Evolutionary conservation across 2,329 filamentous ascomycete genomes (phyloP), one percentile per base, ranked within the genome.

Genomic region (Fusarium tricinctum): DNA sequence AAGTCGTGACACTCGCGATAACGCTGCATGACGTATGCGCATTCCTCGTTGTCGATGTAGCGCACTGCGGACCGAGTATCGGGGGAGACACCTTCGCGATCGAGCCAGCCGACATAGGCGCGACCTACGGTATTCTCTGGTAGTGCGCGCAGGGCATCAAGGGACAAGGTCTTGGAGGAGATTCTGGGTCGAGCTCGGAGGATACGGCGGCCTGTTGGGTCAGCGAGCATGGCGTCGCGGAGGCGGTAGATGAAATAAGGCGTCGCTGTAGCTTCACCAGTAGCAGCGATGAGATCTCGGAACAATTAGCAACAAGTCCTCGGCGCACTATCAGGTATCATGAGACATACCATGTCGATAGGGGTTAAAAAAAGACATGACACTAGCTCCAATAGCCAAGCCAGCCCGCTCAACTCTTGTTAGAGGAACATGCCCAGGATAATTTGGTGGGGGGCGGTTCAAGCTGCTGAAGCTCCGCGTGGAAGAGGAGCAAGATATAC

Each of bases 1-100:
- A 99, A 97, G 78, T 99, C 96, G 79, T 99, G 96, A 71, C 92
- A 97, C 81, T 99, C 96, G 66, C 96, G 90, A 80, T 99, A 99
- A 54, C 96, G 89, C 83, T 98, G 96, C 92, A 99, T 97, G 19
- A 98, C 96, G 82, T 98, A 99, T 35, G 96, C 96, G 78, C 94
- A 97, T 81, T 99, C 96, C 73, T 92, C 90, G 76, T 98, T 91
- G 79, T 98, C 94, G 66, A 99, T 94, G 81, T 97, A 98, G 52
- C 92, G 89, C 40, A 99, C 96, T 3, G 80, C 78, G 40, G 91
- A 84, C 45, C 96, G 89, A 8, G 95, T 97, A 79, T 99, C 96
- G 1, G 96, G 96, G 10, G 92, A 92, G 15, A 99, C 95, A 64
- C 93, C 92, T 80, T 99, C 96, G 45, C 92, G 88, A 79, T 97